These are phyloP conservation scores for Besnoitia besnoiti DNA, from an alignment of 169 alveolate genomes.

Conservation along the genomic window DNA sequence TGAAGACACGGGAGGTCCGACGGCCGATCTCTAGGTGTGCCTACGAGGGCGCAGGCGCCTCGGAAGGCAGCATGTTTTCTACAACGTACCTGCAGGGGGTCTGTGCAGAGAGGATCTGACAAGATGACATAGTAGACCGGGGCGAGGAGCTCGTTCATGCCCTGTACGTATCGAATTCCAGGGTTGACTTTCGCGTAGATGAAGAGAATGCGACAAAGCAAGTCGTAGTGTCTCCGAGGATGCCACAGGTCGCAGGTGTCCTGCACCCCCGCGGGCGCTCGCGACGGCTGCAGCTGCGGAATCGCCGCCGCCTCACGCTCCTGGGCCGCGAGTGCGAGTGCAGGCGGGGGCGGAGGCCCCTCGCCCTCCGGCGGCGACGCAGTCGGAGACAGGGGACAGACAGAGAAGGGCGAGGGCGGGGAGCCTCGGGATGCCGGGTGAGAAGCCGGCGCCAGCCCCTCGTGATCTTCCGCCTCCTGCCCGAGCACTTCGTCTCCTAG, in stretches of 20 bases:
- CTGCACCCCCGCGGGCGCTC: slow-evolving; percentile 72
- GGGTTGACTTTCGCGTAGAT: slow-evolving; percentile 85
- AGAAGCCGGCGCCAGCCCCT: no score
- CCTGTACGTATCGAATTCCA: slow-evolving; percentile 77
- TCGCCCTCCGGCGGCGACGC: no score
- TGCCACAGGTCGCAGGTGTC: slow-evolving; percentile 64
- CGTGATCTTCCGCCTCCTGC: no score
- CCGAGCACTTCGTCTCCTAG: no score
- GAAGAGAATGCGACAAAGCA: slow-evolving; percentile 81
- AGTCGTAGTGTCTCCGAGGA: slow-evolving; percentile 74
- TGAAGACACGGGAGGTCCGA: no score
- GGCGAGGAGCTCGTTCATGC: slow-evolving; percentile 91
- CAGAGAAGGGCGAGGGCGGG: no score
- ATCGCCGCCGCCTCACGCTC: neutral
- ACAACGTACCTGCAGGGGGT: slow-evolving; percentile 61
- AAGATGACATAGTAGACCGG: slow-evolving; percentile 80
- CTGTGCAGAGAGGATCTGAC: slow-evolving; percentile 65
- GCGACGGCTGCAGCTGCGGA: slow-evolving; percentile 67
- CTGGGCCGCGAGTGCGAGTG: neutral
- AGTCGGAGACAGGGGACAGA: no score
- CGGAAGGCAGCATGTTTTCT: no score
- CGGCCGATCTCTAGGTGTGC: no score
- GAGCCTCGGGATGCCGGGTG: no score
- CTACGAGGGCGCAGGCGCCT: no score
- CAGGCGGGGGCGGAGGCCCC: neutral